Evolutionary conservation across 1,284 basidiomycete genomes (phyloP), one percentile per base, ranked within the genome.

Genomic region (Gastroboletus turbinatus): DNA sequence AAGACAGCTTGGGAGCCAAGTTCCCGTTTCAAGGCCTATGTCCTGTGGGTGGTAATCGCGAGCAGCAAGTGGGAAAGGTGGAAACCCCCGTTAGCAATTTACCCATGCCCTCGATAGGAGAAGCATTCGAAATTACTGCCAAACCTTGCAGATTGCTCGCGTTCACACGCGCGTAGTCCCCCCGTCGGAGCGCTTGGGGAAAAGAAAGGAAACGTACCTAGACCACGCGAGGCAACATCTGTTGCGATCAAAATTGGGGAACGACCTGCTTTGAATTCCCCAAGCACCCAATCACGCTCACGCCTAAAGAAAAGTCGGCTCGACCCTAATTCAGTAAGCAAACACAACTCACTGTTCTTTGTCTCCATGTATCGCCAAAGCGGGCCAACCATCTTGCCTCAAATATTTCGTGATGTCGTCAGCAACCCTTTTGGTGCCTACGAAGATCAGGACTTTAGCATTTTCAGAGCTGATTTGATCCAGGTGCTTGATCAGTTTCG

Each of bases 351-450:
- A 90, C 90, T 96, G 92, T 78, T 94, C 91, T 77, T 98, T 98
- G 81, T 99, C 96, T 72, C 96, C 96, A 75, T 99, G 96, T 67
- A 99, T 99, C 59, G 96, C 96, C 50, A 99, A 82, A 13, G 96
- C 95, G 30, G 96, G 96, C 96, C 96, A 99, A 29, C 96, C 96
- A 71, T 99, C 95, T 81, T 93, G 90, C 65, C 95, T 89, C 50
- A 98, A 80, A 75, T 95, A 95, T 78, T 98, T 99, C 45, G 96
- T 99, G 66, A 99, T 90, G 66, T 99, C 96, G 72, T 99, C 96
- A 53, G 96, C 96, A 55, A 97, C 92, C 56, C 96, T 87, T 79
- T 99, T 99, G 46, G 96, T 99, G 42, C 88, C 94, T 57, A 98
- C 94, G 75, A 99, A 99, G 71, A 99, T 99, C 64, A 99, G 84